These are phyloP conservation scores for Leptographium flavum DNA, from an alignment of 2,329 filamentous ascomycete species.

Conservation along the genomic window DNA sequence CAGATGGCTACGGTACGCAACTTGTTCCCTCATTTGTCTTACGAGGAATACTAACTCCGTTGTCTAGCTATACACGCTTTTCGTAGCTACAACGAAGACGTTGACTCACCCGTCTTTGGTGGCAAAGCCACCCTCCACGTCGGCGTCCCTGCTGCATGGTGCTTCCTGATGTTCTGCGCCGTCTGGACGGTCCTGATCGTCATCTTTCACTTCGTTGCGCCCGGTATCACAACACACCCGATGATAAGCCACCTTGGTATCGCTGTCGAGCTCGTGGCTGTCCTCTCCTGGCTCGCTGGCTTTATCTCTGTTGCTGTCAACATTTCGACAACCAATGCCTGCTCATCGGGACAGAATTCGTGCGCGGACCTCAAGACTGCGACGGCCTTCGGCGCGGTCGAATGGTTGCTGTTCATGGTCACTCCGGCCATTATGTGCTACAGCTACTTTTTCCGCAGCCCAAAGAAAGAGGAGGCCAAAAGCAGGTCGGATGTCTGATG, in stretches of 20 bases:
- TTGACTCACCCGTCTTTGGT: not conserved
- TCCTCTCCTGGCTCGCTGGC: conserved; percentile 3
- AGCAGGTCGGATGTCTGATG: no score
- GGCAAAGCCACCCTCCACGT: no score
- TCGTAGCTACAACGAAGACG: not conserved
- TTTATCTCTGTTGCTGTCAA: conserved; percentile 3
- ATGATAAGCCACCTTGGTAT: no score
- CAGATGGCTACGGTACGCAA: no score
- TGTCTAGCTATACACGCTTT: conserved; percentile 7
- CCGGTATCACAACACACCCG: no score
- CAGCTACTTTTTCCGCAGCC: no score
- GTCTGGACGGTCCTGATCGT: not conserved
- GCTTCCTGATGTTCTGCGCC: conserved; percentile 3
- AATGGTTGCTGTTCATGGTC: not conserved
- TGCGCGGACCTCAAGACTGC: not conserved
- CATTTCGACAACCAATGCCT: not conserved
- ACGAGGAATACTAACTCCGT: no score
- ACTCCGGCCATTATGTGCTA: no score
- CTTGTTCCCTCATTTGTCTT: no score
- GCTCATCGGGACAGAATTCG: not conserved
- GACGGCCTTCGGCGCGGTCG: not conserved
- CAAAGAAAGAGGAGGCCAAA: no score
- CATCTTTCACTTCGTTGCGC: not conserved
- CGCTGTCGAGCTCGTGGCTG: not conserved
- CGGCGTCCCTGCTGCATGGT: conserved; percentile 2